A percentile compares a stretch with the other conserved stretches of the same genome.
Evolutionary conservation across 257 asterid genomes (phyloP).

Genomic region (Petunia axillaris): DNA sequence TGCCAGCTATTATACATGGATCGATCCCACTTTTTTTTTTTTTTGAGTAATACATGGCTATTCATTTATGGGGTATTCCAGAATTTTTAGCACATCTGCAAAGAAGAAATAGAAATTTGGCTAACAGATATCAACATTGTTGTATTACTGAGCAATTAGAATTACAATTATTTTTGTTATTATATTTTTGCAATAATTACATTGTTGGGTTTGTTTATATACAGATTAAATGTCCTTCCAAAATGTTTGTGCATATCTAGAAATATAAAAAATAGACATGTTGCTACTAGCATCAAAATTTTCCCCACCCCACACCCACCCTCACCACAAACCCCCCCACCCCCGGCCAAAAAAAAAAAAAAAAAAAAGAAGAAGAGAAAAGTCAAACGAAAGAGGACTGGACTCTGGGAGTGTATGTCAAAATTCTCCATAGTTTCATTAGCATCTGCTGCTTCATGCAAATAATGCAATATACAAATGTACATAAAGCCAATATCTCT

Average conservation of each 20-base stretch:
- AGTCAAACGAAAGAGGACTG: not conserved
- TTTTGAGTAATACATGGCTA: not conserved
- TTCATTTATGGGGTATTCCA: not conserved
- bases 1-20: not conserved
- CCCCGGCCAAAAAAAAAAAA: not conserved
- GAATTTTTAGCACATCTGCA: not conserved
- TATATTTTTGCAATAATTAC: not conserved
- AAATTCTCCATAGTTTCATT: slow-evolving; percentile 4
- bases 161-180: not conserved
- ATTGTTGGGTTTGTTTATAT: not conserved
- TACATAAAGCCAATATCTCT: slow-evolving; percentile 20
- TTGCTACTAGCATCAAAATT: not conserved
- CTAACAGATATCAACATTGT: not conserved
- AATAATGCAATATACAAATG: not conserved
- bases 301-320: not conserved
- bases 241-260: no score
- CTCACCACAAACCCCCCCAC: not conserved
- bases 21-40: not conserved
- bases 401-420: not conserved
- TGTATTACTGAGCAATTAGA: not conserved
- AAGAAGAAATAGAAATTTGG: slow-evolving; percentile 6
- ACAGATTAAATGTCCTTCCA: no score
- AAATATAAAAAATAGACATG: not conserved
- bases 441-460: slow-evolving; percentile 19
- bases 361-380: not conserved